Evolutionary conservation across 352 stramenopile genomes (phyloP).

Genomic region (Phytophthora cryptogea): DNA sequence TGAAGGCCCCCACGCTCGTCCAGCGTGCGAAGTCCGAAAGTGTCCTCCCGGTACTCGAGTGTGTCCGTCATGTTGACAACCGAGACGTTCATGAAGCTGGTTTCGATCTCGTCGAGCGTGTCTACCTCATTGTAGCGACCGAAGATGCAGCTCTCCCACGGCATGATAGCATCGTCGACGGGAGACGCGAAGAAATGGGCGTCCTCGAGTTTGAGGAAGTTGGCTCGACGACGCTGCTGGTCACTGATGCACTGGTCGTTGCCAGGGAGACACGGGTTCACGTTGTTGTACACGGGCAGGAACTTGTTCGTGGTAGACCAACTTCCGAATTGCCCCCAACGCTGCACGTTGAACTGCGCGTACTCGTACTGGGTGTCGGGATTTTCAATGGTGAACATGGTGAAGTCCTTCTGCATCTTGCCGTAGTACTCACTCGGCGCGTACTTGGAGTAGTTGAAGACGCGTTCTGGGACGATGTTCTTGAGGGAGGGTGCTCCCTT

Average conservation of each 20-base stretch:
- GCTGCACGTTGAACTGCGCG: constrained; percentile 9
- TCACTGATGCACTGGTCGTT: constrained; percentile 7
- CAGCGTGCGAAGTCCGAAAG: constrained; percentile 18
- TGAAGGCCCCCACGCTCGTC: constrained; percentile 14
- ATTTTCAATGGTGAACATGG: constrained; percentile 9
- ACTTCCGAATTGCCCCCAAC: constrained; percentile 2
- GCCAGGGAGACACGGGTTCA: constrained; percentile 6
- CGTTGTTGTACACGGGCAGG: constrained; percentile 9
- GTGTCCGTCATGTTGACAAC: constrained; percentile 21
- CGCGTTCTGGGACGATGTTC: constrained; percentile 1
- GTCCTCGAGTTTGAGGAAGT: constrained; percentile 2
- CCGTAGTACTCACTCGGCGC: background rate
- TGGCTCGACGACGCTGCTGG: constrained; percentile 4
- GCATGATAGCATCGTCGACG: constrained; percentile 7
- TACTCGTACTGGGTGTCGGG: constrained; percentile 5
- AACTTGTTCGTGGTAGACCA: constrained; percentile 13
- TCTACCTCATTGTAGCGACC: constrained; percentile 2
- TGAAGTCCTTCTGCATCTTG: constrained; percentile 14
- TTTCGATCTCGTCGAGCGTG: constrained; percentile 18
- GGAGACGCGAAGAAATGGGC: constrained; percentile 8
- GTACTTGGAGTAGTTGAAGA: constrained; percentile 12
- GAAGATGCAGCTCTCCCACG: constrained; percentile 9
- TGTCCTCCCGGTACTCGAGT: constrained; percentile 13
- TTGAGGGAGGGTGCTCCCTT: constrained; percentile 1
- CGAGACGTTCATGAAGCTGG: constrained; percentile 15